phyloP scores from a whole-genome alignment of 202 grass and related monocot genomes.

The Brachypodium distachyon region DNA sequence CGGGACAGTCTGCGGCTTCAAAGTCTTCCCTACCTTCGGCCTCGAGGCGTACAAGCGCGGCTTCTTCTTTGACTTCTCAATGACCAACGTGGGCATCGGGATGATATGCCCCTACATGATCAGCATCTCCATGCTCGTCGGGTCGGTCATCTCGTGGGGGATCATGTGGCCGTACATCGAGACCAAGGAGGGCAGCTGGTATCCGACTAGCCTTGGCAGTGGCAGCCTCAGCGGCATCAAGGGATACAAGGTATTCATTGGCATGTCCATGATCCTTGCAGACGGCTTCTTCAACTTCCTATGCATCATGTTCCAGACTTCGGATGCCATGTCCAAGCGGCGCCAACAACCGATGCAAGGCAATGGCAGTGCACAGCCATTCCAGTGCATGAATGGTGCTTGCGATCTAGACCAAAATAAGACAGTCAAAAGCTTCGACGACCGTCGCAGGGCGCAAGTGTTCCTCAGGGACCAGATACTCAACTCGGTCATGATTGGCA shows the following conservation, averaged over 20 bases:
- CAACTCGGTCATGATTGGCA: not conserved
- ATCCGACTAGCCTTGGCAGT: not conserved
- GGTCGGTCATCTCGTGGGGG: constrained; percentile 26
- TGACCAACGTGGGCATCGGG: constrained; percentile 40
- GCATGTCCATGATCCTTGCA: constrained; percentile 43
- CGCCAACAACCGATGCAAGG: not conserved
- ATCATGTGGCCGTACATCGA: constrained; percentile 31
- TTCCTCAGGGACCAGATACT: constrained; percentile 43
- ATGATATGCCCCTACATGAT: constrained; percentile 51
- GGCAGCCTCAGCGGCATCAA: constrained; percentile 5
- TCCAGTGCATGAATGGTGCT: not conserved
- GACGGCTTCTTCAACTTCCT: constrained; percentile 48
- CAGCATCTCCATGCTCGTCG: constrained; percentile 25
- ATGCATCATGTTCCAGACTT: constrained; percentile 9
- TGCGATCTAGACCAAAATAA: not conserved
- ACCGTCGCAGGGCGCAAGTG: constrained; percentile 30
- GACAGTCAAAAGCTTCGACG: constrained; percentile 15
- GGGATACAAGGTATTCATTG: constrained; percentile 40
- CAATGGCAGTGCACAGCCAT: not conserved
- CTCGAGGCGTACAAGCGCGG: constrained; percentile 23
- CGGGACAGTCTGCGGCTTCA: constrained; percentile 26
- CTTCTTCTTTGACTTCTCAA: constrained; percentile 52
- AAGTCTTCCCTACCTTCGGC: constrained; percentile 37
- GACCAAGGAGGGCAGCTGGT: constrained; percentile 29
- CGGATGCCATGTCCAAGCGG: constrained; percentile 1